Evolutionary conservation across 345 rosid genomes (phyloP).

Genomic region (Linum usitatissimum): DNA sequence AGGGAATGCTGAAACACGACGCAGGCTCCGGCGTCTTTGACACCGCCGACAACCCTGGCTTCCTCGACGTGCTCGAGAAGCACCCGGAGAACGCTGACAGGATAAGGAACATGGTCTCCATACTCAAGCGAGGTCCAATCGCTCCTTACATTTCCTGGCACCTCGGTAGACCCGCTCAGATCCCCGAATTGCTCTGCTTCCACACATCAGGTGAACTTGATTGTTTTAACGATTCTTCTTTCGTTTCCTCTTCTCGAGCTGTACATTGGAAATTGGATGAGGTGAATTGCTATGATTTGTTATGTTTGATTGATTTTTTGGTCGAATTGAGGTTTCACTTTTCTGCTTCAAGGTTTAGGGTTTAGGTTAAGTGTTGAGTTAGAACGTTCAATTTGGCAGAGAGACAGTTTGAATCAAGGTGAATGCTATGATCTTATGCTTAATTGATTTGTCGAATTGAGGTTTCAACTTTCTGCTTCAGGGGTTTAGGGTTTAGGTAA

Average conservation of each 20-base stretch:
- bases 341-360: not conserved
- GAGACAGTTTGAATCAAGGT: no score
- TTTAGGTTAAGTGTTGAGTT: not conserved
- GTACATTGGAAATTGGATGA: no score
- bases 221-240: no score
- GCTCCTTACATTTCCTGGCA: slow-evolving; percentile 60
- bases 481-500: not conserved
- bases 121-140: slow-evolving; percentile 73
- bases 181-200: slow-evolving; percentile 56
- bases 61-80: slow-evolving; percentile 61
- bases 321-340: no score
- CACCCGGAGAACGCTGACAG: slow-evolving; percentile 83
- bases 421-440: no score
- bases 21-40: slow-evolving; percentile 63
- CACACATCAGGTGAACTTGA: slow-evolving; percentile 42
- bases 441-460: no score
- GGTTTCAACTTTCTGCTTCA: no score
- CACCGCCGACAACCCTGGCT: slow-evolving; percentile 52
- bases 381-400: no score
- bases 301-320: no score
- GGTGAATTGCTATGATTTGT: no score
- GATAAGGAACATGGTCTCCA: slow-evolving; percentile 68
- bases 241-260: no score
- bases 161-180: slow-evolving; percentile 39
- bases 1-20: slow-evolving; percentile 68